Conservation (phyloP, 202 grass and related monocot genomes). For the Dendrocalamus latiflorus region DNA sequence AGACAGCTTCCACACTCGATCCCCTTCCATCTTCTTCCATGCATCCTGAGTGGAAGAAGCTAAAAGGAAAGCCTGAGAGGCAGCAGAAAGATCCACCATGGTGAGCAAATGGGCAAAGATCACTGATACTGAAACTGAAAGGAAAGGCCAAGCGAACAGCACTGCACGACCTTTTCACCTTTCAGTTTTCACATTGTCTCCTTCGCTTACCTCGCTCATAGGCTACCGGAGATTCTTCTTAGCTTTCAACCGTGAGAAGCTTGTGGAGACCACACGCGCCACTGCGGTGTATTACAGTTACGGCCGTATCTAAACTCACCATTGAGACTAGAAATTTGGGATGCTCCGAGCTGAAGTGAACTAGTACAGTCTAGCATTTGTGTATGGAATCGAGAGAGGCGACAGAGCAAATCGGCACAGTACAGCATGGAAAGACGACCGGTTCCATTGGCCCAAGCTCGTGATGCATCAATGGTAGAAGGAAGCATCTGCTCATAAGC, state of each 20-base stretch:
- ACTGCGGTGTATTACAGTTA: background rate
- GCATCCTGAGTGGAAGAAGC: background rate
- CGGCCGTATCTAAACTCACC: background rate
- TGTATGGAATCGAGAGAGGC: background rate
- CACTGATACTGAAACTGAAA: background rate
- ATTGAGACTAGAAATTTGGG: background rate
- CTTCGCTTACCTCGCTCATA: background rate
- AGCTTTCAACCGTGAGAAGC: background rate
- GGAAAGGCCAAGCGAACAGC: background rate
- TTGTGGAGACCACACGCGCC: conserved; percentile 1
- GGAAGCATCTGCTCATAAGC: background rate
- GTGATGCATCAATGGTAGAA: background rate
- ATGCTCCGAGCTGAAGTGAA: background rate
- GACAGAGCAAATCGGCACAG: background rate
- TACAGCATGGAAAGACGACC: background rate
- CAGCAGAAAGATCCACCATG: background rate
- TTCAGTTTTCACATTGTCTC: background rate
- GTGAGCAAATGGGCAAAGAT: background rate
- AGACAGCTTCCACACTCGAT: background rate
- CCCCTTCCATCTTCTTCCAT: background rate
- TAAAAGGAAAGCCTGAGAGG: background rate
- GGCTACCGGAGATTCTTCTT: background rate
- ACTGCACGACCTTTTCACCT: background rate
- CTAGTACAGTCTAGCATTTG: background rate
- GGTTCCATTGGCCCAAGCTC: background rate